Conservation (phyloP, 768 basidiomycete species). For the Collybia sp. region DNA sequence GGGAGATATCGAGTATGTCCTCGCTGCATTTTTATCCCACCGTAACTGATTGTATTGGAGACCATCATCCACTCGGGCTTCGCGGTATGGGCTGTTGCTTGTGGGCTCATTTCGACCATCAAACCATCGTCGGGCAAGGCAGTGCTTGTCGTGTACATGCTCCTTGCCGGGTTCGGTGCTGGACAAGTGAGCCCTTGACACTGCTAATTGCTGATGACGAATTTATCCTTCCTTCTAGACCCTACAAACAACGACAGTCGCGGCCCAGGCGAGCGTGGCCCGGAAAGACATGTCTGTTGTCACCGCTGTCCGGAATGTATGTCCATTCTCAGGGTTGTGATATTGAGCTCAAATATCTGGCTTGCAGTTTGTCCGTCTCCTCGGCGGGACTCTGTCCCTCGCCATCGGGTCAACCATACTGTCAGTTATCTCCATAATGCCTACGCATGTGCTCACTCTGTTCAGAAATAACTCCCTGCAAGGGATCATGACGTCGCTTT, state of each 20-base stretch:
- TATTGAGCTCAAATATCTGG: not conserved
- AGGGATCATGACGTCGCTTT: constrained; percentile 30
- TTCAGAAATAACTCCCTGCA: constrained; percentile 45
- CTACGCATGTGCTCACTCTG: constrained; percentile 5
- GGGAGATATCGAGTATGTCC: constrained; percentile 52
- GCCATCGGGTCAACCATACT: constrained; percentile 60
- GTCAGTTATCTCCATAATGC: constrained; percentile 19
- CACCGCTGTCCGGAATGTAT: constrained; percentile 60
- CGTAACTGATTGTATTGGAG: constrained; percentile 17
- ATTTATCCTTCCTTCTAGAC: constrained; percentile 28
- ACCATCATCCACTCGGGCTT: constrained; percentile 62
- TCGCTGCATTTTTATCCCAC: not conserved
- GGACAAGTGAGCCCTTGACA: constrained; percentile 39
- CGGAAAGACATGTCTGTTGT: constrained; percentile 75
- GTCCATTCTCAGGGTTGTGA: constrained; percentile 6
- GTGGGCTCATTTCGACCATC: constrained; percentile 67
- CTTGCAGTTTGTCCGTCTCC: constrained; percentile 54
- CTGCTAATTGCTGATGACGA: not conserved
- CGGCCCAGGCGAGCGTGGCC: constrained; percentile 67
- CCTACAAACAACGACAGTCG: constrained; percentile 61
- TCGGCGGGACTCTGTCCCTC: constrained; percentile 67
- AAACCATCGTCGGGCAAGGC: constrained; percentile 40
- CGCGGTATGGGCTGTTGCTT: constrained; percentile 62
- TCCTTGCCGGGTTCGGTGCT: constrained; percentile 55
- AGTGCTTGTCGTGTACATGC: constrained; percentile 54